These are phyloP conservation scores for Penicillium brasilianum DNA, from an alignment of 2,329 filamentous ascomycete genomes.

Conservation along the genomic window DNA sequence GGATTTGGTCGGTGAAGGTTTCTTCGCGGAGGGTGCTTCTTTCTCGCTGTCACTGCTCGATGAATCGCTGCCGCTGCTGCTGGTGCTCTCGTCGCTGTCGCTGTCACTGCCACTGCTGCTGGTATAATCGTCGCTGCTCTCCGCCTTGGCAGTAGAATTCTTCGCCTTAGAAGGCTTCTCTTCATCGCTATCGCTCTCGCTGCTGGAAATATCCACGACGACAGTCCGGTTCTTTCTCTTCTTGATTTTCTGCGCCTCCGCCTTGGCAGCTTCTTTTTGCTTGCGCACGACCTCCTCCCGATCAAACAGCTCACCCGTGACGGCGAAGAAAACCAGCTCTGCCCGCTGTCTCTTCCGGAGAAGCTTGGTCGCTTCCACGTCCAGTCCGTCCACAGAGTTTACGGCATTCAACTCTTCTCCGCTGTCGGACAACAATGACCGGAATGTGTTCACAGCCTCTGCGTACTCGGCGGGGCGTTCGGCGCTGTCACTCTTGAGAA, in stretches of 20 bases:
- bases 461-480: conserved; percentile 45
- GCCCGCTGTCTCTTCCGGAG: conserved; percentile 45
- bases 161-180: conserved; percentile 18
- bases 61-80: conserved; percentile 28
- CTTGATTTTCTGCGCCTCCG: conserved; percentile 20
- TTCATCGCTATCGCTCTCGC: conserved; percentile 38
- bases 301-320: conserved; percentile 38
- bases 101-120: conserved; percentile 22
- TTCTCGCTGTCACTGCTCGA: conserved; percentile 23
- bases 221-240: conserved; percentile 52
- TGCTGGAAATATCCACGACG: conserved; percentile 50
- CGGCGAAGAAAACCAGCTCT: conserved; percentile 44
- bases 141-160: conserved; percentile 23
- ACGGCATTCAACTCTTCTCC: conserved; percentile 33
- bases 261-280: conserved; percentile 29
- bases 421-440: conserved; percentile 33
- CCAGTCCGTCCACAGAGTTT: conserved; percentile 30
- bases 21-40: conserved; percentile 12
- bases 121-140: conserved; percentile 28
- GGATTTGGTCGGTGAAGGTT: conserved; percentile 17
- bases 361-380: conserved; percentile 33
- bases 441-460: conserved; percentile 59
- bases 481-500: conserved; percentile 55
- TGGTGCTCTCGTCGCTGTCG: conserved; percentile 29
- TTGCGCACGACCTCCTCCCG: conserved; percentile 32